Conservation (phyloP, 2,329 filamentous ascomycete genomes). For the Clonostachys sp. region DNA sequence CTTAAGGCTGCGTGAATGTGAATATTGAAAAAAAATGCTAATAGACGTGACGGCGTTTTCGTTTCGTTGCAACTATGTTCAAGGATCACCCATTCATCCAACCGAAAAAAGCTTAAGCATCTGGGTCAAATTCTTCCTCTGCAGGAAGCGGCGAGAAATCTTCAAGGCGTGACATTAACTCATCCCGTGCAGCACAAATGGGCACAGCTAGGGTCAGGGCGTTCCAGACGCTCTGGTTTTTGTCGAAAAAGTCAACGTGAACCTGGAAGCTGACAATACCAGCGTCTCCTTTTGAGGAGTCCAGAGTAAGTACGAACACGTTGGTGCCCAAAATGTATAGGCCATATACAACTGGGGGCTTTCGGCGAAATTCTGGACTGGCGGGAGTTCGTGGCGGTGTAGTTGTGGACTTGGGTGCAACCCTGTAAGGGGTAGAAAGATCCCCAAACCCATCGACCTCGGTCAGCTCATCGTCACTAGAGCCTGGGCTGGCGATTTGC, state of each 20-base stretch:
- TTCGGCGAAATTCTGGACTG: conserved; percentile 14
- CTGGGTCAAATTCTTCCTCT: conserved; percentile 28
- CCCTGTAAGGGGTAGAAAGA: neutral
- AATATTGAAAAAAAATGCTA: too few species aligned
- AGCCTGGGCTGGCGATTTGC: neutral
- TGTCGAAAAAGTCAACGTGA: conserved; percentile 30
- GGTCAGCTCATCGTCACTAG: neutral
- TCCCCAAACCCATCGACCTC: neutral
- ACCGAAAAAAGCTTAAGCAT: conserved; percentile 16
- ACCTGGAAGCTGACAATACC: conserved; percentile 36
- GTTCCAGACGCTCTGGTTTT: conserved; percentile 37
- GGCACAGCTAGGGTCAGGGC: conserved; percentile 33
- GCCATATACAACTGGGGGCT: conserved; percentile 35
- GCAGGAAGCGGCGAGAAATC: conserved; percentile 25
- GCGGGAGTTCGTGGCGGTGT: neutral
- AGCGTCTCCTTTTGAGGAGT: conserved; percentile 25
- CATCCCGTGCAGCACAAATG: conserved; percentile 32
- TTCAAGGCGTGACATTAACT: conserved; percentile 21
- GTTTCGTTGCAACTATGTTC: too few species aligned
- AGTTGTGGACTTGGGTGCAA: too few species aligned
- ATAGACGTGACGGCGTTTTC: too few species aligned
- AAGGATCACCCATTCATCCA: too few species aligned
- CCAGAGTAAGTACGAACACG: conserved; percentile 31
- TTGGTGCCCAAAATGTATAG: conserved; percentile 33
- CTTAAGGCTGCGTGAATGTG: too few species aligned